Conservation (phyloP, 2,329 filamentous ascomycete genomes). For the Dryadomyces sulphureus region DNA sequence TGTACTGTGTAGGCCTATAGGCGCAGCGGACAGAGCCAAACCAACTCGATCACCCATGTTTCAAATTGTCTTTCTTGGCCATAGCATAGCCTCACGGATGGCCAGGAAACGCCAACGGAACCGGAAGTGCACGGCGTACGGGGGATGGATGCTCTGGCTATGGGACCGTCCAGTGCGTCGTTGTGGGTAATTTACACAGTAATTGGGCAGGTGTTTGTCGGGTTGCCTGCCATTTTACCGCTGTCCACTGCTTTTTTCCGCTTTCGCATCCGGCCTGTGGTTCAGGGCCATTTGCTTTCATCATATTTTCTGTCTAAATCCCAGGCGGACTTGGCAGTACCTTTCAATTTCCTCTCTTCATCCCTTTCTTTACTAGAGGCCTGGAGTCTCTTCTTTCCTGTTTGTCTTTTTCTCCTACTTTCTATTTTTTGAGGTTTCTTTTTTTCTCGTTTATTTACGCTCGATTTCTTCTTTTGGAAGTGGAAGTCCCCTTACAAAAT, state of each 20-base stretch:
- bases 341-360: not conserved
- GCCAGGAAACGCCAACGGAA: not conserved
- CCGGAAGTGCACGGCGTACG: not conserved
- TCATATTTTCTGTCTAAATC: not conserved
- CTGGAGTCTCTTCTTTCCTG: not conserved
- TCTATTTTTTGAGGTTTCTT: slow-evolving; percentile 1
- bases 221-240: too few species aligned
- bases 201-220: too few species aligned
- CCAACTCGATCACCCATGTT: too few species aligned
- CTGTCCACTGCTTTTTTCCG: not conserved
- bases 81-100: not conserved
- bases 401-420: not conserved
- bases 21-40: too few species aligned
- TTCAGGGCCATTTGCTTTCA: not conserved
- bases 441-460: slow-evolving; percentile 8
- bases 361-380: not conserved
- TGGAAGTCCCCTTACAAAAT: not conserved
- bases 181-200: too few species aligned
- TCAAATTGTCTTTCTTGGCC: slow-evolving; percentile 3
- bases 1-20: too few species aligned
- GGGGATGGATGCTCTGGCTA: too few species aligned
- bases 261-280: not conserved
- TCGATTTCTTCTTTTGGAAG: not conserved
- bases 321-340: not conserved
- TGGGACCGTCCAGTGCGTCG: too few species aligned